Evolutionary conservation across 164 flowering plant species (phyloP).

Genomic region (Piper longum): DNA sequence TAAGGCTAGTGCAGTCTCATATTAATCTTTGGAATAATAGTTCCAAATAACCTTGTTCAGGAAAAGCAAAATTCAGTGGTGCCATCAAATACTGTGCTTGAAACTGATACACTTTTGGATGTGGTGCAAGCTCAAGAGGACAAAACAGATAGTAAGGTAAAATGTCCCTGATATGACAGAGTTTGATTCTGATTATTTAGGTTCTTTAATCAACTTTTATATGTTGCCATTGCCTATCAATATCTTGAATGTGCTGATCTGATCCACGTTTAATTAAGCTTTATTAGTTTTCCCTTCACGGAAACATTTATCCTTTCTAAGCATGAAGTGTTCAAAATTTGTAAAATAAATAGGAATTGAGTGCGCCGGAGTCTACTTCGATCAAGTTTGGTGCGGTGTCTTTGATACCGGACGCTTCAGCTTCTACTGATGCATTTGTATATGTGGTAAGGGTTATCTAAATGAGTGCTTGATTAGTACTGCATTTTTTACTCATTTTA

Average conservation of each 20-base stretch:
- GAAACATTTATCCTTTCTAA: background rate
- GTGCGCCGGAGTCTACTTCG: background rate
- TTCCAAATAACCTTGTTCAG: background rate
- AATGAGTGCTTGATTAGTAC: background rate
- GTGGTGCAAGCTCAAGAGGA: slow-evolving; percentile 1
- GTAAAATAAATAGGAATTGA: background rate
- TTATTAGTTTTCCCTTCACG: background rate
- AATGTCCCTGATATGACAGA: too few species aligned
- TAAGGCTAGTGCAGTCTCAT: background rate
- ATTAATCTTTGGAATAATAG: too few species aligned
- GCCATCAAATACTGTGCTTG: slow-evolving; percentile 7
- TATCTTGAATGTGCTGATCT: too few species aligned
- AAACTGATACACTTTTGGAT: slow-evolving; percentile 4
- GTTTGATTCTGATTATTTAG: too few species aligned
- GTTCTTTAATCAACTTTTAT: too few species aligned
- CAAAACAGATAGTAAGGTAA: background rate
- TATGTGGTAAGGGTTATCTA: background rate
- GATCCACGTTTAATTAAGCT: too few species aligned
- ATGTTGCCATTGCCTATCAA: too few species aligned
- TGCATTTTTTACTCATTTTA: background rate
- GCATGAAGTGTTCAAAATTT: background rate
- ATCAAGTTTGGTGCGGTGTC: background rate
- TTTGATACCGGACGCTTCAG: background rate
- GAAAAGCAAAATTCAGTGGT: background rate
- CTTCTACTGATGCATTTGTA: background rate